phyloP scores from a whole-genome alignment of 1,284 basidiomycete genomes.

The Thelephora terrestris region DNA sequence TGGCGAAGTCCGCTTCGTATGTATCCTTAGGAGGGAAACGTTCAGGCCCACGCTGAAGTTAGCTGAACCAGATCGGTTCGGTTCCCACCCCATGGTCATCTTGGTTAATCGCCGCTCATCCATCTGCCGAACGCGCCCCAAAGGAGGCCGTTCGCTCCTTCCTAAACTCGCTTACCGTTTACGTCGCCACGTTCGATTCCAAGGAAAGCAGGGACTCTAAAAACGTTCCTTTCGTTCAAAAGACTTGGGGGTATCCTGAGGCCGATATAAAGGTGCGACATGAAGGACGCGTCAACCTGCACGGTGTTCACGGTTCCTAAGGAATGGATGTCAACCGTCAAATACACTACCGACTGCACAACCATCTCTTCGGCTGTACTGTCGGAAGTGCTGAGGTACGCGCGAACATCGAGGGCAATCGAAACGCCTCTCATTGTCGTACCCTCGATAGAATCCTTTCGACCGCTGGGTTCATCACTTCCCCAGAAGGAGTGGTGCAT shows the following conservation, averaged over 20 bases:
- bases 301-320: slow-evolving; percentile 21
- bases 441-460: slow-evolving; percentile 44
- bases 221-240: slow-evolving; percentile 68
- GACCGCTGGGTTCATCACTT: slow-evolving; percentile 65
- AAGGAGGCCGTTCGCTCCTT: slow-evolving; percentile 47
- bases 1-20: slow-evolving; percentile 75
- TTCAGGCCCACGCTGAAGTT: neutral
- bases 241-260: slow-evolving; percentile 72
- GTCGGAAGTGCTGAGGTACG: slow-evolving; percentile 59
- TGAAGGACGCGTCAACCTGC: slow-evolving; percentile 8
- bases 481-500: slow-evolving; percentile 51
- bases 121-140: slow-evolving; percentile 42
- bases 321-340: slow-evolving; percentile 77
- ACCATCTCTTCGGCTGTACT: slow-evolving; percentile 57
- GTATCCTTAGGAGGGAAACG: neutral
- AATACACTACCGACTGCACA: slow-evolving; percentile 60
- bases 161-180: slow-evolving; percentile 50
- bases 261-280: slow-evolving; percentile 59
- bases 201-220: slow-evolving; percentile 43
- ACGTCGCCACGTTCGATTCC: slow-evolving; percentile 64
- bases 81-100: slow-evolving; percentile 95
- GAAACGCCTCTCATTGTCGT: neutral
- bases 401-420: slow-evolving; percentile 5
- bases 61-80: slow-evolving; percentile 56
- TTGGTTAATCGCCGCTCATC: slow-evolving; percentile 86